phyloP scores from a whole-genome alignment of 441 rosid species.

The Dalechampia spathulata region DNA sequence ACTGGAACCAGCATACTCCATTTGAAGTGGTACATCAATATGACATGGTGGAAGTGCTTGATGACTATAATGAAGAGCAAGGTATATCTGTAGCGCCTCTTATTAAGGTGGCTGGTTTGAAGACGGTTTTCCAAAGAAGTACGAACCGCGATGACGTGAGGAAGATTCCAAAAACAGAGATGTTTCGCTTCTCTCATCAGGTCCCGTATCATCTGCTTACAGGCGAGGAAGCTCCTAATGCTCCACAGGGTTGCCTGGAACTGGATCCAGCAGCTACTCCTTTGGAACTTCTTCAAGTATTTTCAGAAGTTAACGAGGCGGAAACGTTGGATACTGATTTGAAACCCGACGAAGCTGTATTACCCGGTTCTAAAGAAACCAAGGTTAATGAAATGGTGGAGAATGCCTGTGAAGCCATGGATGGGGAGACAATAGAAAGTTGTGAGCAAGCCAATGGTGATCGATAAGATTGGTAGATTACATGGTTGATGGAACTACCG shows the following conservation, averaged over 20 bases:
- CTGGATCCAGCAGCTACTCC: constrained; percentile 97
- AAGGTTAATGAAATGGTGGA: constrained; percentile 11
- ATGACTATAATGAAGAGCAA: constrained; percentile 52
- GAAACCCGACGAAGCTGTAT: constrained; percentile 19
- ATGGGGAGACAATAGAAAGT: constrained; percentile 11
- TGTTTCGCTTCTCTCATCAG: constrained; percentile 91
- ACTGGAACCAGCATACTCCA: constrained; percentile 65
- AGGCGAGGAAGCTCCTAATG: constrained; percentile 64
- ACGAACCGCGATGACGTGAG: constrained; percentile 32
- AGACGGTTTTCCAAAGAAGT: constrained; percentile 52
- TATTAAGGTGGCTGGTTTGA: constrained; percentile 65
- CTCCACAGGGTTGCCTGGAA: constrained; percentile 64
- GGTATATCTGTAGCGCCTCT: constrained; percentile 53
- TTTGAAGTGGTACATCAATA: constrained; percentile 67
- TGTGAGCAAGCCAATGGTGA: constrained; percentile 1
- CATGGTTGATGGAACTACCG: constrained; percentile 12
- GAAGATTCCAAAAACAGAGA: constrained; percentile 62
- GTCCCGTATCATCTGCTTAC: constrained; percentile 74
- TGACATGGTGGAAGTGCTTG: constrained; percentile 91
- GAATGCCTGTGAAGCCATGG: constrained; percentile 5
- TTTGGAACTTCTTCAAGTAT: constrained; percentile 43
- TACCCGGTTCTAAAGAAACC: constrained; percentile 1
- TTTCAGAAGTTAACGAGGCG: constrained; percentile 22
- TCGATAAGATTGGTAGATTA: constrained; percentile 2
- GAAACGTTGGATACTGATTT: constrained; percentile 15